Evolutionary conservation across 495 filamentous ascomycete species (phyloP), one percentile per base, ranked within the genome.

Genomic region (Xylaria palmicola): DNA sequence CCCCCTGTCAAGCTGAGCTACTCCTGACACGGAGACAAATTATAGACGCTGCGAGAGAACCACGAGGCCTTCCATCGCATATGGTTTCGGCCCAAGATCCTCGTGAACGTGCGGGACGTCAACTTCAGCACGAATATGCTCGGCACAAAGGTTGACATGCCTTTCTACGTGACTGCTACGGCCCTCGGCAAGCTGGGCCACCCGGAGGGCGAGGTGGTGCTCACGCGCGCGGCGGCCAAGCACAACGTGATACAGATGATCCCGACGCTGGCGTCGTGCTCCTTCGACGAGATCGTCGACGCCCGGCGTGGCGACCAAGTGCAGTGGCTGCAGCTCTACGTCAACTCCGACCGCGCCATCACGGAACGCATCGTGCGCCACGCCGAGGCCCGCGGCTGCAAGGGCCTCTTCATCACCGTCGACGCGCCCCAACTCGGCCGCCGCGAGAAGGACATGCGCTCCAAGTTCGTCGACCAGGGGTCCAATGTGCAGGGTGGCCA

Each of bases 261-360:
- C 56, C 94, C 94, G 2, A 98, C 94, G 6, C 82, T 98, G n/a
- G 95, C 95, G 8, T 96, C 91, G 19, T 98, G 95, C 77, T 91
- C 91, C 17, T 98, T 98, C 69, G 94, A 98, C 76, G 95, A 98
- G 74, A 96, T 98, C 54, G 77, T 93, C 62, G 95, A 97, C 70
- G 94, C 93, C 29, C 83, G 82, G 39, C 77, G 84, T 62, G 90
- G 83, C 10, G 88, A 87, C 58, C 94, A 98, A 70, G 86, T 92
- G 1, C 94, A 97, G 74, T 98, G 95, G 95, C 79, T 99, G 49
- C 94, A 99, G 75, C 83, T 99, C 0, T 99, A 99, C 78, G 94
- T 99, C 57, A 99, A 99, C 83, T 93, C 96, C 72, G 88, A 99
- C 79, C 88, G 95, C 51, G 85, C 81, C 43, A 92, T 98, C 71